These are phyloP conservation scores for Starmerella khaoyaiensis DNA, from an alignment of 805 yeast genomes.

Conservation along the genomic window DNA sequence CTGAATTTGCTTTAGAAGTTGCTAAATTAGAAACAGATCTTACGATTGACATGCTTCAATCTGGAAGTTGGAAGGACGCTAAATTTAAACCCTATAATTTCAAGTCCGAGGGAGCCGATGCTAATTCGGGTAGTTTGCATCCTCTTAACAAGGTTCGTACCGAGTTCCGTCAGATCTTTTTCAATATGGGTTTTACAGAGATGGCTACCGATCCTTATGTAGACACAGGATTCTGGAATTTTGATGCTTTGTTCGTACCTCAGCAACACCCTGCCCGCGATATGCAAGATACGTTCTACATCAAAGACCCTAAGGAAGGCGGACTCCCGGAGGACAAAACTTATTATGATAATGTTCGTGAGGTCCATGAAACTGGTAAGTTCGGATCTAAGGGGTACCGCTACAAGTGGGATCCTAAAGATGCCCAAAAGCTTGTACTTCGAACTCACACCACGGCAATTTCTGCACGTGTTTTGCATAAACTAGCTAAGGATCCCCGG, in stretches of 20 bases:
- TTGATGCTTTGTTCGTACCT: slow-evolving; percentile 91
- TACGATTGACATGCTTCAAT: slow-evolving; percentile 80
- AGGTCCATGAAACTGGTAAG: slow-evolving; percentile 80
- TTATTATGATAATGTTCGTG: slow-evolving; percentile 65
- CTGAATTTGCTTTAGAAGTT: slow-evolving; percentile 70
- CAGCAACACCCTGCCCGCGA: slow-evolving; percentile 99
- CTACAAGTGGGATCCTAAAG: slow-evolving; percentile 92
- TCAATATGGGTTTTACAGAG: slow-evolving; percentile 95
- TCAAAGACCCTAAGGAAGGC: slow-evolving; percentile 81
- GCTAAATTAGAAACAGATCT: slow-evolving; percentile 81
- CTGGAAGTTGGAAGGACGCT: slow-evolving; percentile 70
- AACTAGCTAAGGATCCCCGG: slow-evolving; percentile 71
- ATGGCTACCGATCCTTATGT: slow-evolving; percentile 99
- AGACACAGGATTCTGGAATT: slow-evolving; percentile 98
- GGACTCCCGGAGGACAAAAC: slow-evolving; percentile 68
- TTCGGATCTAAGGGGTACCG: slow-evolving; percentile 95
- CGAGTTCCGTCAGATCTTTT: slow-evolving; percentile 95
- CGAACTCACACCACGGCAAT: slow-evolving; percentile 98
- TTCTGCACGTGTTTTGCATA: slow-evolving; percentile 74
- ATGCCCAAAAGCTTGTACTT: slow-evolving; percentile 78
- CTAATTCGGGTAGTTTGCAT: slow-evolving; percentile 86
- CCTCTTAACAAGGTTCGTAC: slow-evolving; percentile 94
- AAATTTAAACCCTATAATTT: slow-evolving; percentile 92
- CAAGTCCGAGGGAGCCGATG: slow-evolving; percentile 81
- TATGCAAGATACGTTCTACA: slow-evolving; percentile 93